Conservation (phyloP, 345 rosid species). For the Hibiscus tridactylites region DNA sequence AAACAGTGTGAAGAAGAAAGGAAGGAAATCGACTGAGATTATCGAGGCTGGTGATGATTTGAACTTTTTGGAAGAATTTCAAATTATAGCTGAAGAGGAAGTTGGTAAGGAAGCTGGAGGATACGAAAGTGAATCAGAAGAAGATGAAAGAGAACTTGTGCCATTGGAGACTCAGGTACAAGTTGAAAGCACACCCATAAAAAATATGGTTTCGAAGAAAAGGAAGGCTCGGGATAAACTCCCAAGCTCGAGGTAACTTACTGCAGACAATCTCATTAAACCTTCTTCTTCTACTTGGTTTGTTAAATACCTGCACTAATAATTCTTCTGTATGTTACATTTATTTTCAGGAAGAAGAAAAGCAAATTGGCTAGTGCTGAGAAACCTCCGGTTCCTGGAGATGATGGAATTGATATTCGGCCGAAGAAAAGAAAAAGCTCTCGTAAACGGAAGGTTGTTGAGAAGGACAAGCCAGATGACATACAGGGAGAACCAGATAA, state of each 20-base stretch:
- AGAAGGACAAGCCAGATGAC: slow-evolving; percentile 23
- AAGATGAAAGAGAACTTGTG: slow-evolving; percentile 25
- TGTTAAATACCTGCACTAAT: not conserved
- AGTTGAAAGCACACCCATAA: slow-evolving; percentile 27
- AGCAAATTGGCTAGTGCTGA: slow-evolving; percentile 37
- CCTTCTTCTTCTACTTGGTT: not conserved
- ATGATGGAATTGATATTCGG: slow-evolving; percentile 15
- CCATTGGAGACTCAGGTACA: slow-evolving; percentile 12
- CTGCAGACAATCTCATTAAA: not conserved
- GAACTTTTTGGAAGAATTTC: slow-evolving; percentile 21
- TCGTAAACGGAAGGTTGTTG: slow-evolving; percentile 2
- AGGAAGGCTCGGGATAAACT: slow-evolving; percentile 58
- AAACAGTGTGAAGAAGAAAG: slow-evolving; percentile 61
- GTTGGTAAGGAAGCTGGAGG: slow-evolving; percentile 57
- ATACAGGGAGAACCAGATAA: slow-evolving; percentile 13
- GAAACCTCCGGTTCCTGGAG: slow-evolving; percentile 22
- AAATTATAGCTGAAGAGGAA: slow-evolving; percentile 47
- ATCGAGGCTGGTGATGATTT: slow-evolving; percentile 21
- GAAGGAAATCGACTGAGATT: slow-evolving; percentile 22
- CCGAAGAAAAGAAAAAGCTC: slow-evolving; percentile 24
- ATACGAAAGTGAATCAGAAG: slow-evolving; percentile 56
- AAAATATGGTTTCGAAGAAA: slow-evolving; percentile 48
- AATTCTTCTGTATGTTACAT: not conserved
- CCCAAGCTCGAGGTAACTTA: slow-evolving; percentile 54
- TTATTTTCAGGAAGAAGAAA: slow-evolving; percentile 58